These are phyloP conservation scores for Paramecium primaurelia DNA, from an alignment of 73 alveolate species.

Conservation along the genomic window DNA sequence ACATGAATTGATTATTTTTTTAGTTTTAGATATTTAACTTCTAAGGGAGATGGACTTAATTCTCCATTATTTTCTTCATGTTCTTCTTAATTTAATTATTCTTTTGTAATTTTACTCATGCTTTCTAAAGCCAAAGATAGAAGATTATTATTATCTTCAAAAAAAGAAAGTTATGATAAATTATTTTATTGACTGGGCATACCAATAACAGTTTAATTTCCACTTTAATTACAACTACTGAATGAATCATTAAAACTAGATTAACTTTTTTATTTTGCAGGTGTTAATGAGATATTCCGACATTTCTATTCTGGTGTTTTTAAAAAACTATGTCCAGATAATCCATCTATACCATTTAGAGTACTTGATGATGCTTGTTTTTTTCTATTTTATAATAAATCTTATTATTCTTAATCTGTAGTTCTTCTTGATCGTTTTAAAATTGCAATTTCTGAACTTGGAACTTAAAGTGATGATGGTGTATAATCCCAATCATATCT, in stretches of 20 bases:
- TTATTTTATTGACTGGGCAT: neutral
- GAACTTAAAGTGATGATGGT: neutral
- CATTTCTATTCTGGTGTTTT: neutral
- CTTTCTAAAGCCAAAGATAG: neutral
- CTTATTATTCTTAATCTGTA: neutral
- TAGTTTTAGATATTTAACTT: neutral
- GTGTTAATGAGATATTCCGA: neutral
- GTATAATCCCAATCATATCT: conserved; percentile 39
- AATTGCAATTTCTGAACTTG: neutral
- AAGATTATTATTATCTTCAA: neutral
- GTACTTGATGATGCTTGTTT: neutral
- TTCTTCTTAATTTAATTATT: neutral
- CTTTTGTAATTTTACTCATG: neutral
- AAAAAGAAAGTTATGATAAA: neutral
- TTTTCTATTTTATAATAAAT: neutral
- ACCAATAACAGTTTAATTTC: neutral
- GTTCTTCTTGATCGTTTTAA: neutral
- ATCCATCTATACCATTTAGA: neutral
- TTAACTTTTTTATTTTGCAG: neutral
- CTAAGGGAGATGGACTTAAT: neutral
- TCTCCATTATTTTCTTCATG: neutral
- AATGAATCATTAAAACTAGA: neutral
- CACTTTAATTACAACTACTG: conserved; percentile 30
- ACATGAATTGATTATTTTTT: neutral
- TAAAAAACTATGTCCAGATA: neutral